These are phyloP conservation scores for Penicillium dipodomyicola DNA, from an alignment of 495 filamentous ascomycete species.

Conservation along the genomic window DNA sequence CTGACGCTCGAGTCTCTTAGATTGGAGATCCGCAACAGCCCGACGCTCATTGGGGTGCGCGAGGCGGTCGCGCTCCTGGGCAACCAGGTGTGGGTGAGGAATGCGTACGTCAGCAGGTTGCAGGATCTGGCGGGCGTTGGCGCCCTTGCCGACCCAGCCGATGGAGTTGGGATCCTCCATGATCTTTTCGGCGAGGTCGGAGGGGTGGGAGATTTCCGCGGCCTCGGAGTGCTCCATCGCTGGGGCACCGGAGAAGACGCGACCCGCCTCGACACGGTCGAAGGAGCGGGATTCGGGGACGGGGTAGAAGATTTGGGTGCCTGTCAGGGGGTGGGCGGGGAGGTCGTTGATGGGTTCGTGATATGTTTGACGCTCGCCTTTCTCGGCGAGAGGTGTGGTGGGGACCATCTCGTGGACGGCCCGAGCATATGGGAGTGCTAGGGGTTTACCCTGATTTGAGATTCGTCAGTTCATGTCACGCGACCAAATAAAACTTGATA, in stretches of 20 bases:
- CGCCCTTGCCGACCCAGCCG: constrained; percentile 45
- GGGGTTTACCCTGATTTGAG: constrained; percentile 62
- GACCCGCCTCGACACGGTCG: constrained; percentile 83
- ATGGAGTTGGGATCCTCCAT: constrained; percentile 32
- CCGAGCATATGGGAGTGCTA: constrained; percentile 72
- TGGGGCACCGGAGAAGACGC: constrained; percentile 66
- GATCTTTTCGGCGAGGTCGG: constrained; percentile 27
- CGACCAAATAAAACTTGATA: not conserved
- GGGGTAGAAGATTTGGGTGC: constrained; percentile 84
- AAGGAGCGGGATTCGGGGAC: constrained; percentile 86
- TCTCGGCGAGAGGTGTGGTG: constrained; percentile 39
- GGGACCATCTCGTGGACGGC: constrained; percentile 83
- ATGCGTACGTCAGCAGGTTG: constrained; percentile 83
- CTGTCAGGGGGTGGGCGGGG: constrained; percentile 73
- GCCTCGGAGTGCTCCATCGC: constrained; percentile 29
- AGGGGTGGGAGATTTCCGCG: constrained; percentile 28
- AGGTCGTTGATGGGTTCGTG: constrained; percentile 94
- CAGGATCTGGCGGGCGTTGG: constrained; percentile 50
- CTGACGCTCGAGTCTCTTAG: constrained; percentile 44
- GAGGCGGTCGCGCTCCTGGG: constrained; percentile 48
- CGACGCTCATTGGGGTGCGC: constrained; percentile 28
- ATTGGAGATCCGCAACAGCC: constrained; percentile 39
- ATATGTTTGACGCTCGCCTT: constrained; percentile 25
- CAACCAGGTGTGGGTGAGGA: constrained; percentile 81
- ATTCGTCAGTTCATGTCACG: constrained; percentile 18